Base-by-base conservation (phyloP, 805 yeast species). In the Candida jianshihensis region DNA sequence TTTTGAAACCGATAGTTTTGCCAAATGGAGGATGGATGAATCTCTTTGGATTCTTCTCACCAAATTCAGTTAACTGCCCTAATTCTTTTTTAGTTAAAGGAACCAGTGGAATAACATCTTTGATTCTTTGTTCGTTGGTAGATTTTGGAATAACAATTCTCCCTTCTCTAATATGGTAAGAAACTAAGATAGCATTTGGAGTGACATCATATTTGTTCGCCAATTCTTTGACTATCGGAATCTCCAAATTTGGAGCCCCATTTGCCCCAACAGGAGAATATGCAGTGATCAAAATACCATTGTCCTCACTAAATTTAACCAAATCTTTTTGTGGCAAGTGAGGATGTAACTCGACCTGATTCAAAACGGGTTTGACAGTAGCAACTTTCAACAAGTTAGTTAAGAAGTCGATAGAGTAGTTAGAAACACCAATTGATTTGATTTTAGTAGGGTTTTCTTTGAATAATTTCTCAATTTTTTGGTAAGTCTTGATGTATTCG, bases 331-430 rank as follows among this genome's bases (percentile, higher is more conserved):
- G 89, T 24, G 84, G 83, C 47, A 80, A 64, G 44, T 68, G 73
- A 18, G 88, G 86, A 57, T 85, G 92, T 30, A 74, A 60, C 62
- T 86, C 95, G 26, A 75, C 60, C 57, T 76, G 82, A 47, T 73
- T 68, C 16, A 64, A 61, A 6, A 68, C 73, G 7, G 82, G 82
- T 29, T 62, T 66, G 13, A 63, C 65, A 31, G 52, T 63, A 15
- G 68, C 63, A 35, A 58, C 64, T 22, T 58, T 51, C 7, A 71
- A 40, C 21, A 71, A 44, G 27, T 61, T 57, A 33, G 66, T 53
- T 31, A 70, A 42, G 32, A 59, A 55, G 21, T 51, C 58, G 26
- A 59, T 49, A 5, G 67, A 57, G 48, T 62, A 74, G 53, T 76
- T 76, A 9, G 77, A 72, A 8, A 75, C 78, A 35, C 81, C 82